Percentiles rank a stretch among this genome's conserved stretches.
phyloP scores from a whole-genome alignment of 495 filamentous ascomycete genomes.

The Lichenothelia convexa region DNA sequence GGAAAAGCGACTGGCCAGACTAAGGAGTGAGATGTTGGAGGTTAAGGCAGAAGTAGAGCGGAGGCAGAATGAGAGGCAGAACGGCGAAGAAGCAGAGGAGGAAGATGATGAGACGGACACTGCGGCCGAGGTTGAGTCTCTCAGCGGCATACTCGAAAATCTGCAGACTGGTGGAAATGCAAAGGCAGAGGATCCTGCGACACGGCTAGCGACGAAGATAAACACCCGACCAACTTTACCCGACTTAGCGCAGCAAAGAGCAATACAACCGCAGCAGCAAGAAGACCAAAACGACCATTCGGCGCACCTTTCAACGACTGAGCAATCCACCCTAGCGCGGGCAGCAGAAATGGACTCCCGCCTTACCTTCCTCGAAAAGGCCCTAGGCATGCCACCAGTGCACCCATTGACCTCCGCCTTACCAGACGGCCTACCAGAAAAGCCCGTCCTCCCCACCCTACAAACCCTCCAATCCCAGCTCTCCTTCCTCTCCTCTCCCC shows the following conservation, averaged over 20 bases:
- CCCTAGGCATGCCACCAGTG: constrained; percentile 57
- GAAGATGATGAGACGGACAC: constrained; percentile 1
- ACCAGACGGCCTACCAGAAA: constrained; percentile 32
- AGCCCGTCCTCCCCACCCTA: constrained; percentile 60
- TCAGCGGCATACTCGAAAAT: no score
- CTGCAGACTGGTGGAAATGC: no score
- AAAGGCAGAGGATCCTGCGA: no score
- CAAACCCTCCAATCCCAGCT: constrained; percentile 60
- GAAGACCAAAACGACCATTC: no score
- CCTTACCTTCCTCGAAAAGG: constrained; percentile 57
- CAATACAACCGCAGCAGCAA: no score
- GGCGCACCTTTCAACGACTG: no score
- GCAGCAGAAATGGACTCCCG: constrained; percentile 78
- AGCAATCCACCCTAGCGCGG: constrained; percentile 45
- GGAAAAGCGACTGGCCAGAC: constrained; percentile 49
- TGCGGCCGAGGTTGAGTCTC: no score
- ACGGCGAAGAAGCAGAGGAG: constrained; percentile 9
- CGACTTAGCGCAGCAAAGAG: no score
- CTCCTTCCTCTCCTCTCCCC: constrained; percentile 39
- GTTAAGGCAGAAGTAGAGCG: constrained; percentile 16
- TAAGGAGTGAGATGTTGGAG: constrained; percentile 23
- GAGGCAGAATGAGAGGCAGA: constrained; percentile 9
- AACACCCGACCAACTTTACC: no score
- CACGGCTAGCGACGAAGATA: no score
- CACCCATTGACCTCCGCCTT: constrained; percentile 38